phyloP scores from a whole-genome alignment of 2,329 filamentous ascomycete species.

The Colletotrichum lini region DNA sequence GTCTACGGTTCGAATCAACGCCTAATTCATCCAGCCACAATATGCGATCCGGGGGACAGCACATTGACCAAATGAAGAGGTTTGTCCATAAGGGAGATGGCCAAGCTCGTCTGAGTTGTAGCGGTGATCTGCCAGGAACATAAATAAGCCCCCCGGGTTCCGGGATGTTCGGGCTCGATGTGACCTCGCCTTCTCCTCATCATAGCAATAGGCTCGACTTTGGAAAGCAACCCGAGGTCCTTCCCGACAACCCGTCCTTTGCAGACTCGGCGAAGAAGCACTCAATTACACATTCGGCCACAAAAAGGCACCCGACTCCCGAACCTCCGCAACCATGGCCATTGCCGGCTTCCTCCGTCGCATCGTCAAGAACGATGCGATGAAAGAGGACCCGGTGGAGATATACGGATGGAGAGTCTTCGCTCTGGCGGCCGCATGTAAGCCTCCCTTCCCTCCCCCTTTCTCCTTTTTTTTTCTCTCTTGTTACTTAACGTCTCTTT shows the following conservation, averaged over 20 bases:
- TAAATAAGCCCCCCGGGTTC: slow-evolving; percentile 4
- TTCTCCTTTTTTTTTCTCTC: no score
- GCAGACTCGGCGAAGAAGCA: neutral
- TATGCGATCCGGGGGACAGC: neutral
- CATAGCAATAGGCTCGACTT: neutral
- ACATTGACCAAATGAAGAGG: neutral
- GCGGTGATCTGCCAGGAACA: neutral
- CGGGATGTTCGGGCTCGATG: neutral
- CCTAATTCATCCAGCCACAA: slow-evolving; percentile 5
- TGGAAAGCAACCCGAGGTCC: no score
- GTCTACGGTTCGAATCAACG: neutral
- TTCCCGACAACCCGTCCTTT: no score
- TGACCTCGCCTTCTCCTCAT: neutral
- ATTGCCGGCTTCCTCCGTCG: slow-evolving; percentile 63
- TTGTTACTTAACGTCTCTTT: no score
- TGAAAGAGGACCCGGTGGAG: no score
- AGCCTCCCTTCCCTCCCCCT: slow-evolving; percentile 34
- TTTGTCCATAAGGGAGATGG: neutral
- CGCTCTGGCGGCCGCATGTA: slow-evolving; percentile 71
- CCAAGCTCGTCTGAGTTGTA: neutral
- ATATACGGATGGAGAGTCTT: slow-evolving; percentile 55
- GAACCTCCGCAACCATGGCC: slow-evolving; percentile 53
- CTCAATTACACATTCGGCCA: neutral
- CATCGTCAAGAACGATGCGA: slow-evolving; percentile 74
- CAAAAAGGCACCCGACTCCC: neutral